phyloP scores from a whole-genome alignment of 2,329 filamentous ascomycete genomes.

The Escovopsis sp. region DNA sequence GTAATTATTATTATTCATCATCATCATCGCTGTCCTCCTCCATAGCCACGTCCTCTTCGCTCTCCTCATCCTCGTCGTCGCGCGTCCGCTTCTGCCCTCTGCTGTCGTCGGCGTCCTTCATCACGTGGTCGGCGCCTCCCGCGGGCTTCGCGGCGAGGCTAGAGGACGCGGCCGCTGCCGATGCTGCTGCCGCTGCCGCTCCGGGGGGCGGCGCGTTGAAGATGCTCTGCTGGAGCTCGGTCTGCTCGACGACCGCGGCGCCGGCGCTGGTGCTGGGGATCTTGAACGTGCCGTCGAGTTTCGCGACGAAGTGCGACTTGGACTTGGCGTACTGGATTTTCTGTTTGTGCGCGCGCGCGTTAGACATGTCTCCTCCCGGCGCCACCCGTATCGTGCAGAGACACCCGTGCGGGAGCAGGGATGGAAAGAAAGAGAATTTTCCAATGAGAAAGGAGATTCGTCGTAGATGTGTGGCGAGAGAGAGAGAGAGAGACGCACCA shows the following conservation, averaged over 20 bases:
- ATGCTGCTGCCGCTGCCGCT: slow-evolving; percentile 13
- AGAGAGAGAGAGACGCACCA: slow-evolving; percentile 44
- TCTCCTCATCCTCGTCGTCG: slow-evolving; percentile 38
- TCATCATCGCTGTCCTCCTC: slow-evolving; percentile 63
- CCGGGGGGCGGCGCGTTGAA: slow-evolving; percentile 54
- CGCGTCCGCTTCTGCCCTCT: slow-evolving; percentile 57
- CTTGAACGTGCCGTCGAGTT: slow-evolving; percentile 82
- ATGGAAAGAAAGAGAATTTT: too few relatives aligned
- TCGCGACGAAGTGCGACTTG: slow-evolving; percentile 76
- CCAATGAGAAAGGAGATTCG: background rate
- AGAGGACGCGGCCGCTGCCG: slow-evolving; percentile 21
- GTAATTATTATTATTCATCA: slow-evolving; percentile 23
- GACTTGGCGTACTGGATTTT: slow-evolving; percentile 83
- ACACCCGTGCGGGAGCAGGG: too few relatives aligned
- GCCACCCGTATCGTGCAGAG: too few relatives aligned
- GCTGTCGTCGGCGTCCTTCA: slow-evolving; percentile 39
- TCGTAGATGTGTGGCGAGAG: background rate
- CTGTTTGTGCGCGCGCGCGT: slow-evolving; percentile 28
- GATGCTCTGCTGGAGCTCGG: slow-evolving; percentile 65
- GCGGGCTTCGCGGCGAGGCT: slow-evolving; percentile 34
- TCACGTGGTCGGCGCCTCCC: slow-evolving; percentile 29
- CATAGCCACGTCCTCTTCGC: slow-evolving; percentile 54
- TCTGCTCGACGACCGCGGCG: slow-evolving; percentile 45
- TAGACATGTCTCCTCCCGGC: background rate
- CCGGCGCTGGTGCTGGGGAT: slow-evolving; percentile 41